Conservation (phyloP, 768 basidiomycete genomes). For the Termitomyces sp. region DNA sequence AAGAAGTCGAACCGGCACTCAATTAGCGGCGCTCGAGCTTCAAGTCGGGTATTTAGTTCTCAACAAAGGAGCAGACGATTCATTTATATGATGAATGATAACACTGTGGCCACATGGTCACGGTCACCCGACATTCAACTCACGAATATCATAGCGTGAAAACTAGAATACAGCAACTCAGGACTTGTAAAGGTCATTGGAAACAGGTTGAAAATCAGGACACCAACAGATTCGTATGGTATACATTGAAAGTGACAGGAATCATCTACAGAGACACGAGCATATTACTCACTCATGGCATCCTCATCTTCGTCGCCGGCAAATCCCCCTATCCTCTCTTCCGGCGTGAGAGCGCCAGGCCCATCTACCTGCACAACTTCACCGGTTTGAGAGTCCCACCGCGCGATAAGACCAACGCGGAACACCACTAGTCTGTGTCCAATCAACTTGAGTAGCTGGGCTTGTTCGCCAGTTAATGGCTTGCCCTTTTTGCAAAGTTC, state of each 20-base stretch:
- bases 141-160: no score
- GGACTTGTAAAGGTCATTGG: background rate
- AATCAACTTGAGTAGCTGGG: slow-evolving; percentile 88
- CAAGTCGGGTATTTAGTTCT: background rate
- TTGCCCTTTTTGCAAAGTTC: slow-evolving; percentile 82
- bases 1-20: background rate
- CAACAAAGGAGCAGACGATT: background rate
- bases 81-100: background rate
- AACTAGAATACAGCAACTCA: background rate
- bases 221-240: slow-evolving; percentile 9
- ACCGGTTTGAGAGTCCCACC: slow-evolving; percentile 69
- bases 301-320: slow-evolving; percentile 27
- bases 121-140: background rate
- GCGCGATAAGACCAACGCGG: slow-evolving; percentile 60
- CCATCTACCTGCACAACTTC: slow-evolving; percentile 58
- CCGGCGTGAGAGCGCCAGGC: slow-evolving; percentile 29
- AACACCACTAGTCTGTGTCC: slow-evolving; percentile 88
- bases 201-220: background rate
- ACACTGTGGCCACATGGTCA: background rate
- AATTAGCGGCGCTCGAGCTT: background rate
- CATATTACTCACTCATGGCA: slow-evolving; percentile 47
- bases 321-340: slow-evolving; percentile 26
- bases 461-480: slow-evolving; percentile 76
- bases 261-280: slow-evolving; percentile 5
- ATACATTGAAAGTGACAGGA: slow-evolving; percentile 13